Evolutionary conservation across 2,329 filamentous ascomycete genomes (phyloP).

Genomic region (Trichoderma citrinoviride): DNA sequence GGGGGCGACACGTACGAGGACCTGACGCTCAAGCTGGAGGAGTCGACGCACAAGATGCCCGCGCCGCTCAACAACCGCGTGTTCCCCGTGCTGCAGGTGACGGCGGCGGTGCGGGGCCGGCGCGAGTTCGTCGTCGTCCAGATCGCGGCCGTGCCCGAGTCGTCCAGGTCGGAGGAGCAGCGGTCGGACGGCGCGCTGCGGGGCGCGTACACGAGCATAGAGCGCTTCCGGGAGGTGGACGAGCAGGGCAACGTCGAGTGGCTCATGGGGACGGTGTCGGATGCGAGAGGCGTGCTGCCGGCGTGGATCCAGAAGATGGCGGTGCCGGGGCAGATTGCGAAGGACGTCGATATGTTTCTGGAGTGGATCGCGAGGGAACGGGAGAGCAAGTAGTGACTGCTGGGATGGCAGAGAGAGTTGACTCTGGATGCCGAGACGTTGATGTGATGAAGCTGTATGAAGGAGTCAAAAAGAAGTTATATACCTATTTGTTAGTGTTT

Average conservation of each 20-base stretch:
- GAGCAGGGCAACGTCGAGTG: constrained; percentile 56
- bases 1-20: constrained; percentile 44
- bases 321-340: constrained; percentile 61
- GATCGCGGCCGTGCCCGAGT: constrained; percentile 42
- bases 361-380: constrained; percentile 56
- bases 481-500: background rate
- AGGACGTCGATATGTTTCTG: constrained; percentile 69
- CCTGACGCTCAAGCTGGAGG: constrained; percentile 53
- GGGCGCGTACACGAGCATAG: constrained; percentile 64
- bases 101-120: constrained; percentile 41
- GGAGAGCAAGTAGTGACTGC: constrained; percentile 24
- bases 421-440: background rate
- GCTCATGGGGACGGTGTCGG: constrained; percentile 74
- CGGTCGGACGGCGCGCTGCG: constrained; percentile 47
- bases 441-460: background rate
- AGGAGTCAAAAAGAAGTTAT: background rate
- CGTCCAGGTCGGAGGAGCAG: constrained; percentile 19
- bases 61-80: constrained; percentile 60
- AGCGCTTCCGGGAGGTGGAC: constrained; percentile 52
- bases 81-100: constrained; percentile 65
- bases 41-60: constrained; percentile 65
- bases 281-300: constrained; percentile 67
- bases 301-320: constrained; percentile 63
- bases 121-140: constrained; percentile 57
- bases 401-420: background rate